These are phyloP conservation scores for Monilinia polystroma DNA, from an alignment of 2,329 filamentous ascomycete genomes.

Conservation along the genomic window DNA sequence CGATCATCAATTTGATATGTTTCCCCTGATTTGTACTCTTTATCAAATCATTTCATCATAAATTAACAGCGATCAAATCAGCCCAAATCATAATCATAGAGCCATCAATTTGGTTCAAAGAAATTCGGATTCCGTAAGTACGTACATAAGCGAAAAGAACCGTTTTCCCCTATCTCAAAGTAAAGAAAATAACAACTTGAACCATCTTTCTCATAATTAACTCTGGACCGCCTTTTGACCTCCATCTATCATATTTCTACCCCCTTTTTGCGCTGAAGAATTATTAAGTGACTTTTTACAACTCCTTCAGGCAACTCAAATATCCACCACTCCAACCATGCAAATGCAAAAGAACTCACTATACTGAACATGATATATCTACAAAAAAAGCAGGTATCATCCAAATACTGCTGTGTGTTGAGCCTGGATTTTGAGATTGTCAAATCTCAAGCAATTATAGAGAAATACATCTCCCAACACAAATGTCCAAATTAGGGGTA, in stretches of 20 bases:
- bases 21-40: not conserved
- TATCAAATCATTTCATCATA: not conserved
- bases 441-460: conserved; percentile 10
- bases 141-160: conserved; percentile 20
- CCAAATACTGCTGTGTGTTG: conserved; percentile 21
- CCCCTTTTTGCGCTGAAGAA: not conserved
- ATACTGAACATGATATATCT: conserved; percentile 24
- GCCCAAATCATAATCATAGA: not conserved
- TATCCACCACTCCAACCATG: conserved; percentile 12
- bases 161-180: conserved; percentile 3
- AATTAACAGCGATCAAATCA: not conserved
- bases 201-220: not conserved
- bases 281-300: conserved; percentile 21
- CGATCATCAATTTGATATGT: not conserved
- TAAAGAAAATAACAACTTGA: conserved; percentile 10
- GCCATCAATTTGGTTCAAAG: not conserved
- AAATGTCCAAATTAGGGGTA: conserved; percentile 14
- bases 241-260: conserved; percentile 9
- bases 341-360: conserved; percentile 19
- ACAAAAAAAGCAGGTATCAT: conserved; percentile 23
- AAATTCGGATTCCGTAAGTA: conserved; percentile 8
- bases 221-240: conserved; percentile 11
- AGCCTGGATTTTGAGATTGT: conserved; percentile 5
- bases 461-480: not conserved
- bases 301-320: conserved; percentile 8